Percentiles rank a stretch among this genome's conserved stretches.
phyloP scores from a whole-genome alignment of 768 basidiomycete genomes.

The Lactarius tabidus region DNA sequence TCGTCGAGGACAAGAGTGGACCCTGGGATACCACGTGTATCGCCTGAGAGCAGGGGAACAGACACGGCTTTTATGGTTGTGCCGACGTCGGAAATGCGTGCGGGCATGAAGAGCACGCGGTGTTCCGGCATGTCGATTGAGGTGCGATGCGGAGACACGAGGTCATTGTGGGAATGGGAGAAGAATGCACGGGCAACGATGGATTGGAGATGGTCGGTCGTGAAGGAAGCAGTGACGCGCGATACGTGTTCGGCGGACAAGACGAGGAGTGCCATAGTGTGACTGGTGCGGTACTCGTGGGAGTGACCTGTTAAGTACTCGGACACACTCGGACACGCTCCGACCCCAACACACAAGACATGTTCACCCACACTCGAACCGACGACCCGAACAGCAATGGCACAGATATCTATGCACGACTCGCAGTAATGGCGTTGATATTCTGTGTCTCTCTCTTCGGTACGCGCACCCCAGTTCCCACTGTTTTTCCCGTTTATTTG shows the following conservation, averaged over 20 bases:
- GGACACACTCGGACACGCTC: not conserved
- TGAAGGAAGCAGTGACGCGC: slow-evolving; percentile 42
- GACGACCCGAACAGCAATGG: not conserved
- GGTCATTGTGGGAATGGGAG: not conserved
- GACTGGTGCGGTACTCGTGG: slow-evolving; percentile 19
- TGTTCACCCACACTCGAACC: not conserved
- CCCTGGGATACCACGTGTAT: slow-evolving; percentile 60
- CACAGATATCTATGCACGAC: slow-evolving; percentile 3
- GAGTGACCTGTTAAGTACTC: not conserved
- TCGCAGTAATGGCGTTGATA: slow-evolving; percentile 46
- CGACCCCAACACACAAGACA: not conserved
- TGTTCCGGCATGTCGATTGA: slow-evolving; percentile 50
- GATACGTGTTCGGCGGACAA: slow-evolving; percentile 53
- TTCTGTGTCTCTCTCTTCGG: slow-evolving; percentile 62
- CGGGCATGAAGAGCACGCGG: slow-evolving; percentile 80
- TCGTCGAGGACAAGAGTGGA: slow-evolving; percentile 77
- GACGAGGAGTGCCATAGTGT: too few relatives aligned
- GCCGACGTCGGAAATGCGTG: slow-evolving; percentile 48
- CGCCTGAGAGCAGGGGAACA: slow-evolving; percentile 48
- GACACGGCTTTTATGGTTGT: slow-evolving; percentile 81
- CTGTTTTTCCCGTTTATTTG: not conserved
- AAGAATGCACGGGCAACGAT: slow-evolving; percentile 27
- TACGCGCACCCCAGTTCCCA: slow-evolving; percentile 31
- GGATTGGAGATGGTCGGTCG: slow-evolving; percentile 38
- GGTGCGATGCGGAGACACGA: slow-evolving; percentile 53